A percentile compares a stretch with the other conserved stretches of the same genome.
phyloP scores from a whole-genome alignment of 345 rosid species.

The Citropsis articulata region DNA sequence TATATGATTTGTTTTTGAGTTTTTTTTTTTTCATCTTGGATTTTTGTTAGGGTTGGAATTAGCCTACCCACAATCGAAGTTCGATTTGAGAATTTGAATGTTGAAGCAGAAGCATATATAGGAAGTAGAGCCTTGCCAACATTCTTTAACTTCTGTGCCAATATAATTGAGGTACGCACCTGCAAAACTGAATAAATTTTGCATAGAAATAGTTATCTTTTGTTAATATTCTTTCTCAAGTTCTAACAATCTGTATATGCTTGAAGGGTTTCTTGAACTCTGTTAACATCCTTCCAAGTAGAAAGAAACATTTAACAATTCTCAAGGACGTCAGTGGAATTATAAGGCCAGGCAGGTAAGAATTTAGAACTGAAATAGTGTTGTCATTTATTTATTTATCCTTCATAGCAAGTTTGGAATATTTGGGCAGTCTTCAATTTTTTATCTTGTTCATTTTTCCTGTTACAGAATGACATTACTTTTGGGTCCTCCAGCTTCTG shows the following conservation, averaged over 20 bases:
- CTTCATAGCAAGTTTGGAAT: not conserved
- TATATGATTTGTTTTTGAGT: no score
- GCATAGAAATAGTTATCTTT: not conserved
- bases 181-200: not conserved
- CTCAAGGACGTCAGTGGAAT: slow-evolving; percentile 62
- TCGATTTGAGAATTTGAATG: slow-evolving; percentile 35
- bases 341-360: slow-evolving; percentile 65
- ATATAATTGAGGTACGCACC: slow-evolving; percentile 24
- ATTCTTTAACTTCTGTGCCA: slow-evolving; percentile 25
- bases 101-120: slow-evolving; percentile 26
- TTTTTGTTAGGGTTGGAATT: slow-evolving; percentile 33
- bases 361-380: not conserved
- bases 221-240: not conserved
- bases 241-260: not conserved
- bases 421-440: not conserved
- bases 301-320: slow-evolving; percentile 38
- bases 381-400: not conserved
- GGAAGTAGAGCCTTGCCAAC: slow-evolving; percentile 41
- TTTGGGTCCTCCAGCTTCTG: slow-evolving; percentile 87
- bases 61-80: slow-evolving; percentile 44
- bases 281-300: slow-evolving; percentile 29
- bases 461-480: slow-evolving; percentile 58
- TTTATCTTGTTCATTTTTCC: not conserved
- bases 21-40: not conserved
- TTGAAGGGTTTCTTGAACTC: slow-evolving; percentile 25